phyloP scores from a whole-genome alignment of 148 eudicot genomes.

The Salicornia ramosissima region DNA sequence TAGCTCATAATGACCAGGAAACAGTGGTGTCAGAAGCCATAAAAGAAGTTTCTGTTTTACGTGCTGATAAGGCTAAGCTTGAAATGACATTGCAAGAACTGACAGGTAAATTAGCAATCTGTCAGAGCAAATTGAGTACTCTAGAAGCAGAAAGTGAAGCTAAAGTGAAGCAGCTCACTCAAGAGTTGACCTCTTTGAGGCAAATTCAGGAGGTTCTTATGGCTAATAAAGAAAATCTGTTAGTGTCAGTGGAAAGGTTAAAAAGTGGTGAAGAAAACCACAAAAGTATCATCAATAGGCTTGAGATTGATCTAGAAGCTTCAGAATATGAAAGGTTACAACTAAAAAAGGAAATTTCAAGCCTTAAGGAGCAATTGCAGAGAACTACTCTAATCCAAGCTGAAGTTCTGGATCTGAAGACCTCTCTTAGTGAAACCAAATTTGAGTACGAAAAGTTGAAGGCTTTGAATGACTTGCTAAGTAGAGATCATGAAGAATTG shows the following conservation, averaged over 20 bases:
- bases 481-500: constrained; percentile 43
- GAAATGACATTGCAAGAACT: constrained; percentile 51
- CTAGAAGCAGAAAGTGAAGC: constrained; percentile 44
- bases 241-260: constrained; percentile 34
- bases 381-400: constrained; percentile 47
- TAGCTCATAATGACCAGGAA: constrained; percentile 35
- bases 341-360: constrained; percentile 52
- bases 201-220: constrained; percentile 42
- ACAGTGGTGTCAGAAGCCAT: constrained; percentile 37
- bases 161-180: constrained; percentile 43
- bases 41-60: constrained; percentile 44
- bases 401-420: constrained; percentile 46
- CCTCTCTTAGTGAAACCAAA: constrained; percentile 36
- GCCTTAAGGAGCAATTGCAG: constrained; percentile 58
- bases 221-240: constrained; percentile 51
- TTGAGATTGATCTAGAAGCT: constrained; percentile 59
- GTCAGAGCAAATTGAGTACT: constrained; percentile 38
- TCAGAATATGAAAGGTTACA: constrained; percentile 60
- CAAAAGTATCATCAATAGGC: constrained; percentile 37
- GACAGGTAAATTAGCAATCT: constrained; percentile 30
- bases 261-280: constrained; percentile 54
- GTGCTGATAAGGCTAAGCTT: constrained; percentile 47
- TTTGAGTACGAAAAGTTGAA: constrained; percentile 51
- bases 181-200: constrained; percentile 41
- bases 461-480: constrained; percentile 38